Evolutionary conservation across 441 rosid genomes (phyloP).

Genomic region (Breynia disticha): DNA sequence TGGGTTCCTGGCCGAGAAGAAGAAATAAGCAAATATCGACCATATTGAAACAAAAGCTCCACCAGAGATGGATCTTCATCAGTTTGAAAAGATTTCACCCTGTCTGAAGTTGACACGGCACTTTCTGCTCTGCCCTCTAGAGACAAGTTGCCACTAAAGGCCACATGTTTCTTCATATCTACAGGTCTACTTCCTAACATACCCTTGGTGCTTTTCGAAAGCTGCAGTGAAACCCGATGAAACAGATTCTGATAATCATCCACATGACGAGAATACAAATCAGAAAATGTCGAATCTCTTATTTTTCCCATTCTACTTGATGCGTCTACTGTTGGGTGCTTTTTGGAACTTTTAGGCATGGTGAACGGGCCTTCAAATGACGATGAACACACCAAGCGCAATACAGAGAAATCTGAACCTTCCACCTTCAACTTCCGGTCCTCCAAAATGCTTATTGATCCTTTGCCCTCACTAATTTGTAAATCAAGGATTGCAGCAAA

Average conservation of each 20-base stretch:
- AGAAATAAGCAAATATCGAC: conserved; percentile 66
- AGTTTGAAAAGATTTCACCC: conserved; percentile 65
- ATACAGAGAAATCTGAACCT: conserved; percentile 73
- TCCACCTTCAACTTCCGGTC: conserved; percentile 57
- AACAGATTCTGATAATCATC: conserved; percentile 76
- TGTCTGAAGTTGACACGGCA: conserved; percentile 56
- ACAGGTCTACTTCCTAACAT: conserved; percentile 11
- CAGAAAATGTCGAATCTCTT: conserved; percentile 37
- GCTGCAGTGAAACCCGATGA: conserved; percentile 66
- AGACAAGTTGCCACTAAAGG: conserved; percentile 33
- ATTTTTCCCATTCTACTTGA: conserved; percentile 27
- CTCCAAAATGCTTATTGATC: conserved; percentile 37
- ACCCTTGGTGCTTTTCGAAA: conserved; percentile 40
- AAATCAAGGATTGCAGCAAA: conserved; percentile 60
- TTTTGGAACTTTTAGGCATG: conserved; percentile 56
- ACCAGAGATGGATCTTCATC: conserved; percentile 79
- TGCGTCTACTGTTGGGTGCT: conserved; percentile 49
- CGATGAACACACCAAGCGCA: conserved; percentile 61
- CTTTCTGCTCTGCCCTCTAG: conserved; percentile 12
- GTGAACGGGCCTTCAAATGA: conserved; percentile 87
- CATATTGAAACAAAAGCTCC: conserved; percentile 89
- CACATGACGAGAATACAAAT: conserved; percentile 57
- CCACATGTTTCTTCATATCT: conserved; percentile 19
- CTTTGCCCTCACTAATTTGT: conserved; percentile 42
- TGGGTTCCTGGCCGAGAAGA: conserved; percentile 89